Conservation (phyloP, 345 rosid genomes). For the Crucihimalaya himalaica region DNA sequence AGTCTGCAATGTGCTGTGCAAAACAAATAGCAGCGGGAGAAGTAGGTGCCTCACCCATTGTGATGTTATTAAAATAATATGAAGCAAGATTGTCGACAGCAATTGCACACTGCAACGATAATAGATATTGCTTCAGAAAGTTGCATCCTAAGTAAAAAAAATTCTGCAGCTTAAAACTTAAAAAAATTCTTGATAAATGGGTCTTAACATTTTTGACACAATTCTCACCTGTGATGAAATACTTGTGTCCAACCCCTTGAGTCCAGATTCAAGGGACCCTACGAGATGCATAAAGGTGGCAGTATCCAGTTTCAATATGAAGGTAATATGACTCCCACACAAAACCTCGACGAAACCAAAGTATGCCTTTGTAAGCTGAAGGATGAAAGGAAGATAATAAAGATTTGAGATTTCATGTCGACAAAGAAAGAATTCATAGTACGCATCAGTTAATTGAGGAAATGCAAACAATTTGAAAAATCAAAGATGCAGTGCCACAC, state of each 20-base stretch:
- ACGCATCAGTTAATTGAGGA: background rate
- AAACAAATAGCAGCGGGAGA: constrained; percentile 75
- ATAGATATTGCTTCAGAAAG: background rate
- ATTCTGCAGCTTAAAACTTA: background rate
- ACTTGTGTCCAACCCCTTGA: constrained; percentile 85
- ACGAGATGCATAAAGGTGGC: constrained; percentile 90
- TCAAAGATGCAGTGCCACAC: background rate
- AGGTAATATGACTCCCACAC: constrained; percentile 71
- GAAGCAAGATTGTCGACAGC: constrained; percentile 96
- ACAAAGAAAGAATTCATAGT: background rate
- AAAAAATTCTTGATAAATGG: background rate
- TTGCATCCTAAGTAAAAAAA: constrained; percentile 2
- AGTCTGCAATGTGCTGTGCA: constrained; percentile 85
- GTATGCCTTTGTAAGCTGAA: constrained; percentile 96
- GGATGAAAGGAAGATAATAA: constrained; percentile 23
- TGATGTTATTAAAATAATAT: constrained; percentile 93
- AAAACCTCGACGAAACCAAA: constrained; percentile 92
- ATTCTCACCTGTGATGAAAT: constrained; percentile 87
- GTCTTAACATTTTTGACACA: constrained; percentile 10
- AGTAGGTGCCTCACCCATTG: constrained; percentile 86
- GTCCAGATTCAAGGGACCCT: constrained; percentile 96
- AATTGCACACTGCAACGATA: constrained; percentile 78
- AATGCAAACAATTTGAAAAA: background rate
- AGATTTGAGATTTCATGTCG: background rate
- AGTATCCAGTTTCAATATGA: constrained; percentile 78